Percentiles rank a stretch among this genome's conserved stretches.
Conservation (phyloP, 129 eudicot species). For the Logfia minima region DNA sequence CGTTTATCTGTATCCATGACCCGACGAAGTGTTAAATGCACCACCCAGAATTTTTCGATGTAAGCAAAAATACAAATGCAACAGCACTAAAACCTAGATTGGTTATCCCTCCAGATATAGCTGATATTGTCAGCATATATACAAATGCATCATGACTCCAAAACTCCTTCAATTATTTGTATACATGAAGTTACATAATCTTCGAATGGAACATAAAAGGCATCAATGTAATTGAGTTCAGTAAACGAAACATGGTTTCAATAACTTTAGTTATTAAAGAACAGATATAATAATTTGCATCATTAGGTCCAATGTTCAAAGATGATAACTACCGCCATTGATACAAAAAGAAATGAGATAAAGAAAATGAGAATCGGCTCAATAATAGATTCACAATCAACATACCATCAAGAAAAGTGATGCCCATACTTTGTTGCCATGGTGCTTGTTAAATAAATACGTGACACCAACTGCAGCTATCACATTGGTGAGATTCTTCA, state of each 20-base stretch:
- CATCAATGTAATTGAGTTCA: neutral
- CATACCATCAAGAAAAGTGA: slow-evolving; percentile 91
- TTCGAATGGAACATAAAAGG: neutral
- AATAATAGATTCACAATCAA: neutral
- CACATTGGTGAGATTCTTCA: slow-evolving; percentile 95
- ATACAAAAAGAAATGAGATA: neutral
- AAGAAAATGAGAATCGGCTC: neutral
- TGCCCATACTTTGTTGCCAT: slow-evolving; percentile 95
- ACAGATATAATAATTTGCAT: neutral
- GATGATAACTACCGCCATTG: neutral
- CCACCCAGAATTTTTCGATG: slow-evolving; percentile 18
- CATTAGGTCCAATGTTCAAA: slow-evolving; percentile 5
- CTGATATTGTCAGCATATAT: slow-evolving; percentile 81
- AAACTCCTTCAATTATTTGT: neutral
- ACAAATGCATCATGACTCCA: neutral
- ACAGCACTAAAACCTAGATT: slow-evolving; percentile 83
- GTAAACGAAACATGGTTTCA: slow-evolving; percentile 14
- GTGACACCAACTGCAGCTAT: slow-evolving; percentile 98
- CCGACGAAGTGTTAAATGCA: slow-evolving; percentile 83
- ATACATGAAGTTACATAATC: neutral
- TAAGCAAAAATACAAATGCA: slow-evolving; percentile 47
- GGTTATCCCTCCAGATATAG: slow-evolving; percentile 89
- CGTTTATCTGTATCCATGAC: slow-evolving; percentile 97
- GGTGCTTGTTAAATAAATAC: slow-evolving; percentile 85
- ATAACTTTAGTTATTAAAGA: neutral